Conservation (phyloP, 441 rosid genomes). For the Dalechampia spathulata region DNA sequence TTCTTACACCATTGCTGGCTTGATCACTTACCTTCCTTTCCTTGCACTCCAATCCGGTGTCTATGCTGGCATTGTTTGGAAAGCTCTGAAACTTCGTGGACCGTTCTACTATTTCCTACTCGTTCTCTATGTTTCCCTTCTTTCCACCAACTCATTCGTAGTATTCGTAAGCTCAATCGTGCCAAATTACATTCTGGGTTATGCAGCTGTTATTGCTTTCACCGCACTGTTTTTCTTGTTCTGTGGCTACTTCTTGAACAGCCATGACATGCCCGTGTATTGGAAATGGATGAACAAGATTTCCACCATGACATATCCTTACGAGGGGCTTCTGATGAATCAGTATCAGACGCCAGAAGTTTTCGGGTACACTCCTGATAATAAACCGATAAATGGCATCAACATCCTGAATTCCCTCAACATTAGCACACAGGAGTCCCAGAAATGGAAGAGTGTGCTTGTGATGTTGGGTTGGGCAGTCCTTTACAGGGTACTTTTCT, state of each 20-base stretch:
- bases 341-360: conserved; percentile 29
- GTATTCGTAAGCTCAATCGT: conserved; percentile 65
- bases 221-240: conserved; percentile 63
- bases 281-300: conserved; percentile 71
- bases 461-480: conserved; percentile 56
- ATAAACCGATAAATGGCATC: conserved; percentile 14
- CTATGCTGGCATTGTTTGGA: conserved; percentile 53
- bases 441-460: conserved; percentile 42
- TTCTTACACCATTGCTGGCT: conserved; percentile 53
- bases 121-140: conserved; percentile 48
- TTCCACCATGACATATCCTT: conserved; percentile 61
- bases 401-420: conserved; percentile 24
- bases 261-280: conserved; percentile 35
- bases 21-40: conserved; percentile 57
- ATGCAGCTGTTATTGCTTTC: conserved; percentile 61
- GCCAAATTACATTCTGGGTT: conserved; percentile 59
- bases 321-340: conserved; percentile 62
- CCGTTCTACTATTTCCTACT: conserved; percentile 46
- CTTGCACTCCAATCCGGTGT: conserved; percentile 44
- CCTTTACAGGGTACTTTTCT: conserved; percentile 48
- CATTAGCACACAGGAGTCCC: conserved; percentile 18
- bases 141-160: conserved; percentile 65
- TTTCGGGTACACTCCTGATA: conserved; percentile 14
- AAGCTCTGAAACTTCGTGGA: conserved; percentile 41
- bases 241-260: conserved; percentile 55